These are phyloP conservation scores for Malus fusca DNA, from an alignment of 306 rosid species.

Conservation along the genomic window DNA sequence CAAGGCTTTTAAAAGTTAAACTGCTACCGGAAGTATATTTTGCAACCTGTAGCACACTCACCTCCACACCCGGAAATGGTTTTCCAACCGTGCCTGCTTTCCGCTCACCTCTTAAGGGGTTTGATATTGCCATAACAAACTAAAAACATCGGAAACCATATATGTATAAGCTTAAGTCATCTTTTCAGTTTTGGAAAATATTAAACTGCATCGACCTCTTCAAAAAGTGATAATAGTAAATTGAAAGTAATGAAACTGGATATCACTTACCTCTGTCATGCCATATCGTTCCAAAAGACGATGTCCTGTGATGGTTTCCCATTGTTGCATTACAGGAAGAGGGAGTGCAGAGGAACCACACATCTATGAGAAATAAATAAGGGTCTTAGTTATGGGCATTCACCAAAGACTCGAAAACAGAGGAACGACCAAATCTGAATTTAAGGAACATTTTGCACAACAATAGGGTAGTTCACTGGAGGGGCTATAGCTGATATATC, in stretches of 20 bases:
- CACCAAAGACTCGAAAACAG: conserved; percentile 10
- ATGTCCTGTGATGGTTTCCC: conserved; percentile 77
- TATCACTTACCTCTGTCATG: conserved; percentile 79
- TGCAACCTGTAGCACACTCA: conserved; percentile 26
- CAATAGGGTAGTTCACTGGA: background rate
- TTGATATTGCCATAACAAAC: conserved; percentile 96
- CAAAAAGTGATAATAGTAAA: background rate
- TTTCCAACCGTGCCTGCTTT: conserved; percentile 91
- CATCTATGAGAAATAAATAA: conserved; percentile 42
- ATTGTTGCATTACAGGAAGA: conserved; percentile 76
- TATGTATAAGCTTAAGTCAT: background rate
- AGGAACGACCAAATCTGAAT: background rate
- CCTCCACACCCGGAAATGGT: conserved; percentile 91
- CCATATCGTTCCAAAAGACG: conserved; percentile 90
- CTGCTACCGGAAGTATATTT: background rate
- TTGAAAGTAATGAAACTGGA: conserved; percentile 13
- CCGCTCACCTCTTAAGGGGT: conserved; percentile 81
- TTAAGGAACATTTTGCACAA: conserved; percentile 2
- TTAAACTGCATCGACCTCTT: background rate
- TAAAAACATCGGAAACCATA: conserved; percentile 30
- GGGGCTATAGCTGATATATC: background rate
- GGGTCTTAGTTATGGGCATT: background rate
- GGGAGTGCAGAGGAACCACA: conserved; percentile 94
- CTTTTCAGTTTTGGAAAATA: background rate
- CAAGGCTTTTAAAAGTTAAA: background rate